Conservation (phyloP, 129 eudicot species). For the Artemisia argyi region DNA sequence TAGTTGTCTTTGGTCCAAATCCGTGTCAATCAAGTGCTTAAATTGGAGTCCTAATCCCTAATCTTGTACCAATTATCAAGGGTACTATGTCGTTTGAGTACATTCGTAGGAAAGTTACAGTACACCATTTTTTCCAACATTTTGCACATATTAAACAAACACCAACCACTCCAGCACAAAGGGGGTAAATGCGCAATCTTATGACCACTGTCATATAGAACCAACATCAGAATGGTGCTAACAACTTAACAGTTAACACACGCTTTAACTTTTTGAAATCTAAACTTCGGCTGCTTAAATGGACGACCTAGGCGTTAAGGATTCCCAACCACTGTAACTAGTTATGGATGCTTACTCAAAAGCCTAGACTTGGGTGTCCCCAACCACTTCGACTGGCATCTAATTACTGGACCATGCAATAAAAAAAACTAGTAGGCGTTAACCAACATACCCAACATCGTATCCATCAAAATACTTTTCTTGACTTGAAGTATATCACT, state of each 20-base stretch:
- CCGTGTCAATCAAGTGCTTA: background rate
- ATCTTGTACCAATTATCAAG: constrained; percentile 15
- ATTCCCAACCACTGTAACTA: background rate
- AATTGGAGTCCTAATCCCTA: background rate
- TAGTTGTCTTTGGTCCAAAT: background rate
- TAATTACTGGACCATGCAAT: background rate
- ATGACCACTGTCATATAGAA: constrained; percentile 1
- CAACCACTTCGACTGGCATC: background rate
- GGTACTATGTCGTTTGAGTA: background rate
- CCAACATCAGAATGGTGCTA: background rate
- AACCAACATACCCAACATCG: constrained; percentile 1
- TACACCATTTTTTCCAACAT: constrained; percentile 4
- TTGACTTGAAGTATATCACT: background rate
- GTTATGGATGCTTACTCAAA: background rate
- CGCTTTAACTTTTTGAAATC: background rate
- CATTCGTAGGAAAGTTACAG: background rate
- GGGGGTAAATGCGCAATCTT: background rate
- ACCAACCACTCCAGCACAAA: constrained; percentile 14
- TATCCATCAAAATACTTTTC: background rate
- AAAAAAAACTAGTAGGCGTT: background rate
- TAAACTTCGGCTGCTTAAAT: constrained; percentile 16
- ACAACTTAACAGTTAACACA: too few relatives aligned
- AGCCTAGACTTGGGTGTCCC: background rate
- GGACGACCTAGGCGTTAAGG: constrained; percentile 8
- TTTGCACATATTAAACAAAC: constrained; percentile 4